These are phyloP conservation scores for Trichophyton schoenleinii DNA, from an alignment of 2,329 filamentous ascomycete genomes.

Conservation along the genomic window DNA sequence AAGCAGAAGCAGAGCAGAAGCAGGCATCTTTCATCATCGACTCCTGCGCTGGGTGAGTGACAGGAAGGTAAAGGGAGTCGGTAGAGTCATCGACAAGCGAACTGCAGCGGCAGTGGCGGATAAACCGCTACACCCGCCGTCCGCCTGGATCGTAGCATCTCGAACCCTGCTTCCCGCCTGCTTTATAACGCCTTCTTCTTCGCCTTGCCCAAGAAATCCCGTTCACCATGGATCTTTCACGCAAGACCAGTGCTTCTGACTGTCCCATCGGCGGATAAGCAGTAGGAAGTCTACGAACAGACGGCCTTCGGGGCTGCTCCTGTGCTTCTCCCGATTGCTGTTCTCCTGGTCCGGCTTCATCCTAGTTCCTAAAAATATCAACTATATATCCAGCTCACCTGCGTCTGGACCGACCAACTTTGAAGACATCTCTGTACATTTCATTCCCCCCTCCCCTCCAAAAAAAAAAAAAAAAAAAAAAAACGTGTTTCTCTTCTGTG, in stretches of 20 bases:
- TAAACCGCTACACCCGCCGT: neutral
- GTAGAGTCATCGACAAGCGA: neutral
- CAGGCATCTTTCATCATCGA: too few relatives aligned
- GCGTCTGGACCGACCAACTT: too few relatives aligned
- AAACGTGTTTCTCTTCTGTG: neutral
- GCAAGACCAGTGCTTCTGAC: slow-evolving; percentile 8
- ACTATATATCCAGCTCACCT: too few relatives aligned
- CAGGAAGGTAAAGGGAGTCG: neutral
- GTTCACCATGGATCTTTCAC: slow-evolving; percentile 12
- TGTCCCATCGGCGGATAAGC: slow-evolving; percentile 12
- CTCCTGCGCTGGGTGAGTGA: neutral
- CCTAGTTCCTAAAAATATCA: neutral
- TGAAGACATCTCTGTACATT: neutral
- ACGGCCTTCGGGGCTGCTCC: neutral
- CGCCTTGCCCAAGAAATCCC: neutral
- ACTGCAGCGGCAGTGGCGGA: slow-evolving; percentile 1
- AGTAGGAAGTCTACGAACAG: neutral
- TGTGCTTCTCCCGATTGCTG: neutral
- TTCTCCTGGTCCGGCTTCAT: neutral
- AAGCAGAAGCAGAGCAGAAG: neutral
- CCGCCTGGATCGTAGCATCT: neutral
- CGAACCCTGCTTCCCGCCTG: neutral
- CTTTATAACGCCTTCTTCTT: neutral
- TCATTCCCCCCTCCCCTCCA: neutral
- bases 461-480: too few relatives aligned